Conservation (phyloP, 805 yeast species). For the Candida golubevii region DNA sequence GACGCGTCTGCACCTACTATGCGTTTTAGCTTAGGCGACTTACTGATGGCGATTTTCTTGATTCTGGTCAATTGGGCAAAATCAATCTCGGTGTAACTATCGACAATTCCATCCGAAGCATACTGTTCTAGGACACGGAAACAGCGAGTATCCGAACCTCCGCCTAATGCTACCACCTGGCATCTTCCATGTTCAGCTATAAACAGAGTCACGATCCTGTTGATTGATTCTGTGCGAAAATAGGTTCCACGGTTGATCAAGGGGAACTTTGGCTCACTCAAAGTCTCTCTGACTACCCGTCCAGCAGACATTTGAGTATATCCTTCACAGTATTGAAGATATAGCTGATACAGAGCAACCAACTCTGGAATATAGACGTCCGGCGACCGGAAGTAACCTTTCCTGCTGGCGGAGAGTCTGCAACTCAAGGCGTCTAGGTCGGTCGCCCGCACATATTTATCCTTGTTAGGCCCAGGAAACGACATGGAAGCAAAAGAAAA, state of each 20-base stretch:
- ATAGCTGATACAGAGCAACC: constrained; percentile 31
- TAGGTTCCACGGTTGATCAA: constrained; percentile 71
- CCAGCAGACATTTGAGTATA: constrained; percentile 36
- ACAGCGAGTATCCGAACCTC: constrained; percentile 74
- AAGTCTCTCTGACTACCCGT: constrained; percentile 36
- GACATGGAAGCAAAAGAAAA: constrained; percentile 10
- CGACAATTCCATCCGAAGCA: background rate
- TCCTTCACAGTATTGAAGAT: constrained; percentile 38
- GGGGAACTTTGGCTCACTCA: constrained; percentile 49
- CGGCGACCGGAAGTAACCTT: constrained; percentile 41
- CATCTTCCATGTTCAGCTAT: constrained; percentile 26
- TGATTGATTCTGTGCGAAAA: constrained; percentile 52
- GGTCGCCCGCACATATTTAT: constrained; percentile 49
- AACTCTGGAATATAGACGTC: constrained; percentile 36
- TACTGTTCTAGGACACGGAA: constrained; percentile 43
- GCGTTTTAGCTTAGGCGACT: constrained; percentile 23
- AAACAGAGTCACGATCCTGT: constrained; percentile 42
- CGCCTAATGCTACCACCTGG: constrained; percentile 69
- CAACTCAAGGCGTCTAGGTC: constrained; percentile 72
- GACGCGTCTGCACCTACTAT: constrained; percentile 18
- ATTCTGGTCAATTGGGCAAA: constrained; percentile 50
- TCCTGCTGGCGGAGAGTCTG: constrained; percentile 47
- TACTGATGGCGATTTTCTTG: constrained; percentile 47
- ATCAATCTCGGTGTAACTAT: constrained; percentile 56
- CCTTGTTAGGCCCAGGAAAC: constrained; percentile 32